Evolutionary conservation across 345 rosid species (phyloP).

Genomic region (Euphorbia lathyris): DNA sequence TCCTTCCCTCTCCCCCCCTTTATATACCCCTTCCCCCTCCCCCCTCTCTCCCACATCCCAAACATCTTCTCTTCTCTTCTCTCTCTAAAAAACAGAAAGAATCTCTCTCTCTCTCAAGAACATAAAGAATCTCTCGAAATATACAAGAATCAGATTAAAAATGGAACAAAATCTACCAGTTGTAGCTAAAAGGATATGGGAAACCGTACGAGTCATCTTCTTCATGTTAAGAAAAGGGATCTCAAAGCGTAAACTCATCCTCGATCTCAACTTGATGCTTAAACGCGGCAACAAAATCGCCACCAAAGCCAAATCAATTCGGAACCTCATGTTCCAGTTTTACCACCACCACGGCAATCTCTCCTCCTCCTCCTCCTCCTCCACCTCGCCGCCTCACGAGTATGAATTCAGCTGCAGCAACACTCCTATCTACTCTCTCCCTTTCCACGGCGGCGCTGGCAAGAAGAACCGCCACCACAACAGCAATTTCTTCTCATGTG

Average conservation of each 20-base stretch:
- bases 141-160: not conserved
- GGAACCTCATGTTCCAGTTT: slow-evolving; percentile 60
- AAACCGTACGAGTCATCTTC: slow-evolving; percentile 51
- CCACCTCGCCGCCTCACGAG: slow-evolving; percentile 26
- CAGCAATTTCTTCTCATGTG: slow-evolving; percentile 52
- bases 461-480: slow-evolving; percentile 32
- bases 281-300: slow-evolving; percentile 79
- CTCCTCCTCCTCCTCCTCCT: slow-evolving; percentile 14
- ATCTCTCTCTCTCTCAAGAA: slow-evolving; percentile 12
- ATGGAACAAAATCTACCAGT: slow-evolving; percentile 45
- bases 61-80: slow-evolving; percentile 7
- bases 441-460: slow-evolving; percentile 36
- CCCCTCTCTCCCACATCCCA: slow-evolving; percentile 27
- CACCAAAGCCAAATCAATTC: slow-evolving; percentile 54
- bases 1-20: slow-evolving; percentile 21
- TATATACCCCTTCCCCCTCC: slow-evolving; percentile 30
- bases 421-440: slow-evolving; percentile 63
- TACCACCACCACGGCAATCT: slow-evolving; percentile 32
- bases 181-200: slow-evolving; percentile 57
- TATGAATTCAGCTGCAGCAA: slow-evolving; percentile 96
- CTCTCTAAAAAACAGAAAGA: not conserved
- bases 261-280: slow-evolving; percentile 68
- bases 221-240: slow-evolving; percentile 73
- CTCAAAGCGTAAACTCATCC: slow-evolving; percentile 54
- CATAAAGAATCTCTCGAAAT: not conserved